phyloP scores from a whole-genome alignment of 2,329 filamentous ascomycete genomes.

The Xylariaceae sp. region DNA sequence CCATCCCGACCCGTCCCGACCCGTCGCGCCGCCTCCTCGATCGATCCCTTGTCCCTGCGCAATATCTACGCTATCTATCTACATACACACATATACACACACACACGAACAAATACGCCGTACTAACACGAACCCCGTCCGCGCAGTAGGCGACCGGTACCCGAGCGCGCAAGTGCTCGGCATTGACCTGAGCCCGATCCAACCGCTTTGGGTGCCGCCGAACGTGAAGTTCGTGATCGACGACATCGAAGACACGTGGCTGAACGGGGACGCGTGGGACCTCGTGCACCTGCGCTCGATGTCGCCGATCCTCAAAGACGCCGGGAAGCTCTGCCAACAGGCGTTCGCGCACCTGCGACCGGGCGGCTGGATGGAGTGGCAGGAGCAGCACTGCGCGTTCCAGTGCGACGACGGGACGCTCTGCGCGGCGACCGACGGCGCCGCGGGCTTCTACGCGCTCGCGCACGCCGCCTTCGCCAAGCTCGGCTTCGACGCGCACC shows the following conservation, averaged over 20 bases:
- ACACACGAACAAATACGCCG: constrained; percentile 61
- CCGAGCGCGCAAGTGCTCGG: constrained; percentile 28
- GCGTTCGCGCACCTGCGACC: constrained; percentile 44
- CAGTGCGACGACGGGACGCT: constrained; percentile 48
- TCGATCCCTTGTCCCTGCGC: too few relatives aligned
- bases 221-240: constrained; percentile 58
- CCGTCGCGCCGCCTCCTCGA: too few relatives aligned
- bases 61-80: too few relatives aligned
- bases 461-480: constrained; percentile 34
- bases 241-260: constrained; percentile 55
- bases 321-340: constrained; percentile 49
- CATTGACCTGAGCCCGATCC: constrained; percentile 30
- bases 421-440: constrained; percentile 42
- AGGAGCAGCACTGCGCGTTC: constrained; percentile 47
- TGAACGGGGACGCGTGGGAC: constrained; percentile 49
- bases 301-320: constrained; percentile 55
- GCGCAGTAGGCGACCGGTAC: constrained; percentile 23
- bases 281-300: constrained; percentile 54
- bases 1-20: not conserved
- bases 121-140: constrained; percentile 53
- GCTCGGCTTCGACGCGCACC: constrained; percentile 45
- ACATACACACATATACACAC: constrained; percentile 56
- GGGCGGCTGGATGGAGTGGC: constrained; percentile 57
- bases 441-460: constrained; percentile 37
- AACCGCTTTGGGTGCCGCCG: constrained; percentile 45